Conservation (phyloP, 441 rosid genomes). For the Pelargonium hybrid region DNA sequence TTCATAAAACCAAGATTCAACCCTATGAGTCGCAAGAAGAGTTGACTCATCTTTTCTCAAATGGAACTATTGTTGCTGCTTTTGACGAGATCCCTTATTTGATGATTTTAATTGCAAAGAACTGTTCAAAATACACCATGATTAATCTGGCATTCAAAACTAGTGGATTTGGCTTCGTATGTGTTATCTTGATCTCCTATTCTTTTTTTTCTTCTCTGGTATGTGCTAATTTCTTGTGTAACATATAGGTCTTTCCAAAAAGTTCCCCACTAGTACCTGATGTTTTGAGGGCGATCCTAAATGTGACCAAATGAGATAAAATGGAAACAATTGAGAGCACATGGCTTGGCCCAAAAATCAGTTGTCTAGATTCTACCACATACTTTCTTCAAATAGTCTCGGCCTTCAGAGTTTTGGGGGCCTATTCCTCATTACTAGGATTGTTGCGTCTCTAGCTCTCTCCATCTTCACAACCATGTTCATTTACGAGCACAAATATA, state of each 20-base stretch:
- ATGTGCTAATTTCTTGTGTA: no score
- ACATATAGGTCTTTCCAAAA: constrained; percentile 36
- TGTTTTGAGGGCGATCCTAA: constrained; percentile 53
- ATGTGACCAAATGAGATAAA: constrained; percentile 39
- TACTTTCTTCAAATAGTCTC: constrained; percentile 34
- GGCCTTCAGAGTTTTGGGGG: constrained; percentile 46
- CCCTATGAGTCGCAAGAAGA: constrained; percentile 27
- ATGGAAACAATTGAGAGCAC: constrained; percentile 28
- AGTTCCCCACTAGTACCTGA: constrained; percentile 52
- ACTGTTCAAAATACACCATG: constrained; percentile 41
- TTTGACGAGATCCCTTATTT: constrained; percentile 39
- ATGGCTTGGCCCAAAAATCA: constrained; percentile 29
- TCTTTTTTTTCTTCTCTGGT: no score
- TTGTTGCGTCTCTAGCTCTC: constrained; percentile 30
- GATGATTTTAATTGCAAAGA: constrained; percentile 28
- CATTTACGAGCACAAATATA: constrained; percentile 12
- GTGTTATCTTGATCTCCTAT: constrained; percentile 8
- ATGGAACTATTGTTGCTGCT: constrained; percentile 51
- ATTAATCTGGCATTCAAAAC: constrained; percentile 35
- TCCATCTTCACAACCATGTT: constrained; percentile 25
- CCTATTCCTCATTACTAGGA: constrained; percentile 38
- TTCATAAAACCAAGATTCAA: constrained; percentile 26
- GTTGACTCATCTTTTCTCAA: constrained; percentile 29
- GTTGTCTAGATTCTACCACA: constrained; percentile 28
- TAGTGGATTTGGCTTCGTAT: constrained; percentile 62